Evolutionary conservation across 2,329 filamentous ascomycete genomes (phyloP).

Genomic region (Ceratocystiopsis minuta): DNA sequence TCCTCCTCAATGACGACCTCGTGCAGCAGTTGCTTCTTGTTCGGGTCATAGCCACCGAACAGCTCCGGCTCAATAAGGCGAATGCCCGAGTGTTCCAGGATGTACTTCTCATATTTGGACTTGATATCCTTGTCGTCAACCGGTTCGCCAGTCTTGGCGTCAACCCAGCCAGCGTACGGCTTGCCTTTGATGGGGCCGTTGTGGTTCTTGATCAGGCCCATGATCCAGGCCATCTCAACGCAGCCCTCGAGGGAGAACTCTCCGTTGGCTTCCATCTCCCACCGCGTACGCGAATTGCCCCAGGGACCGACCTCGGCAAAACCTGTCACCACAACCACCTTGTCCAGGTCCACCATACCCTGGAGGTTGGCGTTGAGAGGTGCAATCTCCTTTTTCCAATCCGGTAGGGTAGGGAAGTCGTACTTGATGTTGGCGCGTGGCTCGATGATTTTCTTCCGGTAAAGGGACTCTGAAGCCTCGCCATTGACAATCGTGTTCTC

Average conservation of each 20-base stretch:
- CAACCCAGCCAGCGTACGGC: conserved; percentile 92
- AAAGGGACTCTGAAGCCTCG: conserved; percentile 75
- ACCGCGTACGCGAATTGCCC: conserved; percentile 95
- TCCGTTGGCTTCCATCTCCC: conserved; percentile 98
- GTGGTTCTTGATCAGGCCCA: conserved; percentile 98
- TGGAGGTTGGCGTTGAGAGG: conserved; percentile 77
- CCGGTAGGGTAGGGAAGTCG: conserved; percentile 75
- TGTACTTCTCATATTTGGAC: conserved; percentile 89
- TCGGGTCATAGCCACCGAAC: conserved; percentile 91
- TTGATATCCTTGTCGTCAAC: conserved; percentile 98
- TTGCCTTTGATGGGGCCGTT: conserved; percentile 92
- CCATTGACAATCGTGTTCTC: conserved; percentile 97
- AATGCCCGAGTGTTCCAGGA: conserved; percentile 92
- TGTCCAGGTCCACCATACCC: conserved; percentile 97
- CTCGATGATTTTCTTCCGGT: conserved; percentile 86
- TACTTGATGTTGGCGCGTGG: conserved; percentile 97
- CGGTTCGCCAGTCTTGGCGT: conserved; percentile 81
- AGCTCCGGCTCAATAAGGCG: conserved; percentile 94
- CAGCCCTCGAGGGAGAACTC: conserved; percentile 96
- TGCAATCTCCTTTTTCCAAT: conserved; percentile 82
- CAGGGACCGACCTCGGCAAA: conserved; percentile 93
- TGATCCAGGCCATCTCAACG: conserved; percentile 99
- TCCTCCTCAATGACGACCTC: conserved; percentile 97
- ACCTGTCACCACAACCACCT: conserved; percentile 92
- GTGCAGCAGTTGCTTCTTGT: conserved; percentile 95